These are phyloP conservation scores for Cadophora gregata DNA, from an alignment of 2,329 filamentous ascomycete species.

Conservation along the genomic window DNA sequence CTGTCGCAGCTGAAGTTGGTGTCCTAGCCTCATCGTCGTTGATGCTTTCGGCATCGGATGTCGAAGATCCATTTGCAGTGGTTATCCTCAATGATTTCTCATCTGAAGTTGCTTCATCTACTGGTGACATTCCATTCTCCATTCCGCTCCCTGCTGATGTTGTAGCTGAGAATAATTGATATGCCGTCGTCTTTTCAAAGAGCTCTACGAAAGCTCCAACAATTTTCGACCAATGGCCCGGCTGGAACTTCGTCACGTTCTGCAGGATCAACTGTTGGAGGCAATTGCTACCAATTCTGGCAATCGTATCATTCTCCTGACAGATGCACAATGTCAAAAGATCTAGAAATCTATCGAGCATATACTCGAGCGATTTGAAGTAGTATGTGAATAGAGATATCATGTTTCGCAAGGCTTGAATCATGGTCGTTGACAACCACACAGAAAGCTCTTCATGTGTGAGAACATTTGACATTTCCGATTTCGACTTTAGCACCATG, in stretches of 20 bases:
- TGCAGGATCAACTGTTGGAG: conserved; percentile 95
- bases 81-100: conserved; percentile 68
- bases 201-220: conserved; percentile 95
- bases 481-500: conserved; percentile 94
- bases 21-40: conserved; percentile 42
- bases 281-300: conserved; percentile 97
- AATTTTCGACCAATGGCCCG: conserved; percentile 90
- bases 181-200: conserved; percentile 92
- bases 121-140: conserved; percentile 53
- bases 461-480: conserved; percentile 92
- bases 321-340: conserved; percentile 95
- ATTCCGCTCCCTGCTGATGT: conserved; percentile 62
- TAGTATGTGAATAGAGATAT: conserved; percentile 99
- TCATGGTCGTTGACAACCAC: conserved; percentile 99
- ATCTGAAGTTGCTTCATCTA: conserved; percentile 39
- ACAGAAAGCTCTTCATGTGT: conserved; percentile 98
- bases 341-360: conserved; percentile 97
- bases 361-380: conserved; percentile 94
- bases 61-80: conserved; percentile 52
- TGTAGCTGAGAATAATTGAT: conserved; percentile 90
- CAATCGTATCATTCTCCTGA: conserved; percentile 98
- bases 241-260: conserved; percentile 90
- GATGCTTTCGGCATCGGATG: conserved; percentile 41
- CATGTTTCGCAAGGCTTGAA: conserved; percentile 97
- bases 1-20: conserved; percentile 36